Evolutionary conservation across 2,329 filamentous ascomycete species (phyloP).

Genomic region (Nemania serpens): DNA sequence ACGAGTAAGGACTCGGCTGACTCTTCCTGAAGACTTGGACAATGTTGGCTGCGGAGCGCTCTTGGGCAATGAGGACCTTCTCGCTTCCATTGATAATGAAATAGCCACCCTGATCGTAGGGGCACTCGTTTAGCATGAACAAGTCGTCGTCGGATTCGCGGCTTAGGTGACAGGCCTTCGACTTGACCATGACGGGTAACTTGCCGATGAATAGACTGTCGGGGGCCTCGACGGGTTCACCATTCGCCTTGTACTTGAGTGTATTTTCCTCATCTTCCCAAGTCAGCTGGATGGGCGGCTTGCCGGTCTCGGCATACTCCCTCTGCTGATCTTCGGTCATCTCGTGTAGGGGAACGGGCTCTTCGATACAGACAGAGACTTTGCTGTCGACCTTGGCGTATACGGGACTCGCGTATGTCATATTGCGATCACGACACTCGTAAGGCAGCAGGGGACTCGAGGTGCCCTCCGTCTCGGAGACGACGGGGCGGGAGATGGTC

Average conservation of each 20-base stretch:
- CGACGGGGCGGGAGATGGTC: constrained; percentile 84
- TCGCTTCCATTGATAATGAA: constrained; percentile 99
- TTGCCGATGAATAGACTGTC: constrained; percentile 91
- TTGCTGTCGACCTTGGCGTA: constrained; percentile 88
- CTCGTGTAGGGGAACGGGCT: constrained; percentile 67
- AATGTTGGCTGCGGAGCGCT: constrained; percentile 96
- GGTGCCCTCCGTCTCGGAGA: constrained; percentile 90
- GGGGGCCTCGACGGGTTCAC: constrained; percentile 69
- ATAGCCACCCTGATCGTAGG: constrained; percentile 97
- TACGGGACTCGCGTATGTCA: constrained; percentile 92
- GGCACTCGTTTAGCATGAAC: constrained; percentile 93
- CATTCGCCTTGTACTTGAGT: constrained; percentile 59
- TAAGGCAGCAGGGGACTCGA: constrained; percentile 87
- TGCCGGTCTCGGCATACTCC: constrained; percentile 59
- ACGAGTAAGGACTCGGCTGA: constrained; percentile 86
- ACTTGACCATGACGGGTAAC: constrained; percentile 97
- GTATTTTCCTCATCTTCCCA: constrained; percentile 65
- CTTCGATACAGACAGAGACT: constrained; percentile 81
- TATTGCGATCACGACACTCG: constrained; percentile 91
- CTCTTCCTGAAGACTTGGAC: constrained; percentile 99
- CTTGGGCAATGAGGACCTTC: constrained; percentile 97
- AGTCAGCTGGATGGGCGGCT: constrained; percentile 60
- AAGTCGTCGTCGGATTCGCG: constrained; percentile 83
- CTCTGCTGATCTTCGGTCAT: constrained; percentile 68
- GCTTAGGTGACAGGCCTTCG: constrained; percentile 88